Base-by-base conservation (phyloP, 1,284 basidiomycete species). In the Malassezia vespertilionis region DNA sequence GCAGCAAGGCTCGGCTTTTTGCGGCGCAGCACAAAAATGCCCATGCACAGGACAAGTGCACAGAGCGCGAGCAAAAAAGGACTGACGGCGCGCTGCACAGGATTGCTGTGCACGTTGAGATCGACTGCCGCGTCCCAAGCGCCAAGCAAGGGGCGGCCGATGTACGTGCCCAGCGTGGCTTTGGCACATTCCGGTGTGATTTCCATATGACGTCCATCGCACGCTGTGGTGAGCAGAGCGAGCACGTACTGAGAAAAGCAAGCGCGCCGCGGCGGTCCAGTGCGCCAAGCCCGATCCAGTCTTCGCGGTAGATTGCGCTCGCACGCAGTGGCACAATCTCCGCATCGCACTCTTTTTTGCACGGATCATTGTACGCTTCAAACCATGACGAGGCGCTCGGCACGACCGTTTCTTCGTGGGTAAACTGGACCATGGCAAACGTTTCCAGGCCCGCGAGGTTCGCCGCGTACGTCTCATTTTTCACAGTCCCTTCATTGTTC, bases 221-320 rank as follows among this genome's bases (percentile, higher is more conserved):
- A 69, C 10, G 56, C 36, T 12, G 20, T 6, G 32, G 35, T 24
- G 4, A 23, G 30, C 17, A 26, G 26, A 32, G 12, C 10, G 7
- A 33, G n/a, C 30, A 44, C 41, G 32, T 20, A 50, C 43, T 52
- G 24, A 61, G 58, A 45, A 70, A 54, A 15, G 58, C 48, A 8
- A 70, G 57, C n/a, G 57, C 75, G 3, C 81, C 82, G 5, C 75
- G 72, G 62, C 84, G 76, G 64, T 93, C 83, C 36, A 97, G 76
- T 40, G 72, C 66, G 18, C 78, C 76, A 33, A 97, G 73, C 1
- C 91, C 91, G 54, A 96, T 86, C 79, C 86, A 87, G 71, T 97
- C 86, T 41, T 87, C 78, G 2, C 65, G 68, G 72, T 93, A 97
- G 31, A 93, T 73, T 5, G 79, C 79, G 59, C 90, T 87, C 41